Conservation (phyloP, 352 stramenopile species). For the Pythium chondricola region DNA sequence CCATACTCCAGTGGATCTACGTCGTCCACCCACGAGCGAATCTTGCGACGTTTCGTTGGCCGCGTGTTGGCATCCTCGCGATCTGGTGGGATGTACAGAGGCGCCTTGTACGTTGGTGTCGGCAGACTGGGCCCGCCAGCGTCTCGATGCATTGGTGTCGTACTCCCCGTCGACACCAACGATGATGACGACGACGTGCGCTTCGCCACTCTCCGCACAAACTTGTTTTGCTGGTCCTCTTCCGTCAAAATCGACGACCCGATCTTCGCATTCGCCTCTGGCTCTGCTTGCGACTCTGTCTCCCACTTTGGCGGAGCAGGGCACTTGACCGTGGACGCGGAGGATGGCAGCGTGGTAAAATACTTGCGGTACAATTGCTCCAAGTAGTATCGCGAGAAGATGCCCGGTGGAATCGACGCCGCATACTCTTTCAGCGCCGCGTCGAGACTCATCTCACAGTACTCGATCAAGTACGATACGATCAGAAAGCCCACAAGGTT, state of each 20-base stretch:
- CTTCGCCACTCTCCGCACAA: conserved; percentile 34
- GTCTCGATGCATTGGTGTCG: conserved; percentile 22
- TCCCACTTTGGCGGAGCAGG: conserved; percentile 65
- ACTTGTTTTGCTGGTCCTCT: conserved; percentile 50
- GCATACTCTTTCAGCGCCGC: conserved; percentile 65
- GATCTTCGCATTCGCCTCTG: conserved; percentile 39
- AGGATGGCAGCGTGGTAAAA: conserved; percentile 55
- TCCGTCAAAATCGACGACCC: conserved; percentile 64
- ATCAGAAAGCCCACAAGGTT: conserved; percentile 74
- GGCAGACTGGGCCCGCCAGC: neutral
- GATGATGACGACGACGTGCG: neutral
- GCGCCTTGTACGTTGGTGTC: conserved; percentile 56
- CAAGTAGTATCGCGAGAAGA: conserved; percentile 63
- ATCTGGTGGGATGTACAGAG: conserved; percentile 63
- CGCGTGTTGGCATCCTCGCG: conserved; percentile 40
- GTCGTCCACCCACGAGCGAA: conserved; percentile 82
- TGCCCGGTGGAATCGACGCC: conserved; percentile 37
- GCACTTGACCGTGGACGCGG: conserved; percentile 35
- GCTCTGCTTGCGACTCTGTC: conserved; percentile 15
- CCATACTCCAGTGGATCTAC: conserved; percentile 58
- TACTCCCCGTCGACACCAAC: neutral
- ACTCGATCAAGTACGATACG: conserved; percentile 59
- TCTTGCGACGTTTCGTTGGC: conserved; percentile 76
- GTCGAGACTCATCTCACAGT: conserved; percentile 53
- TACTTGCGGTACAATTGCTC: conserved; percentile 80